These are phyloP conservation scores for Coemansia sp. DNA, from an alignment of 192 early-diverging fungal species.

Conservation along the genomic window DNA sequence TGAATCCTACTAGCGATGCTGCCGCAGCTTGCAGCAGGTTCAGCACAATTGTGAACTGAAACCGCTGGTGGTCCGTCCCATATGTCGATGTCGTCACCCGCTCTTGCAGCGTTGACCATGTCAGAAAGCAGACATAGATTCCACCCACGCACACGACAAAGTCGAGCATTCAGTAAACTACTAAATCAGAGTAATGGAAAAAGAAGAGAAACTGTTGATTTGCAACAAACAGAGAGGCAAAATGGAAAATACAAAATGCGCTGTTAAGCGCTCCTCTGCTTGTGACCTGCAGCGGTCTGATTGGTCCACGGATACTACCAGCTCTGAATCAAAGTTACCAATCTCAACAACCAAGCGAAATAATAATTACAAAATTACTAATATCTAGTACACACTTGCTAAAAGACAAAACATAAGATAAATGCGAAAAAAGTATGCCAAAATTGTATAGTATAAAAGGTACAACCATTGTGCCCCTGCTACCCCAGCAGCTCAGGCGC, in stretches of 20 bases:
- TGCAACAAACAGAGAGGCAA: background rate
- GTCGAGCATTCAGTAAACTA: conserved; percentile 53
- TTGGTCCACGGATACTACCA: background rate
- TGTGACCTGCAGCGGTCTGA: background rate
- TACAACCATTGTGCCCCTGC: background rate
- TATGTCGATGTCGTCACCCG: conserved; percentile 84
- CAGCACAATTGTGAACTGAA: conserved; percentile 90
- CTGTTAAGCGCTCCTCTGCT: background rate
- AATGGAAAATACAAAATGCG: background rate
- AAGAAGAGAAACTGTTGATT: background rate
- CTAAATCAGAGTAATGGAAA: background rate
- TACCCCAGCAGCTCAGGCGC: conserved; percentile 46
- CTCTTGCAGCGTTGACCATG: conserved; percentile 95
- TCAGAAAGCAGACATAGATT: conserved; percentile 94
- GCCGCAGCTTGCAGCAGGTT: conserved; percentile 83
- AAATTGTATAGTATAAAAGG: conserved; percentile 5
- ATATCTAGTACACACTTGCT: too few species aligned
- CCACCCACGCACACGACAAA: conserved; percentile 69
- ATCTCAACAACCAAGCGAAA: too few species aligned
- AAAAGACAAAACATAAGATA: background rate
- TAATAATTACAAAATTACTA: too few species aligned
- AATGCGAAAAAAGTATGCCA: background rate
- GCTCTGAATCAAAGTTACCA: background rate
- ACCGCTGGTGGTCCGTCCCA: conserved; percentile 62
- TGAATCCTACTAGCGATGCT: conserved; percentile 69